Evolutionary conservation across 768 basidiomycete species (phyloP).

Genomic region (Astraeus odoratus): DNA sequence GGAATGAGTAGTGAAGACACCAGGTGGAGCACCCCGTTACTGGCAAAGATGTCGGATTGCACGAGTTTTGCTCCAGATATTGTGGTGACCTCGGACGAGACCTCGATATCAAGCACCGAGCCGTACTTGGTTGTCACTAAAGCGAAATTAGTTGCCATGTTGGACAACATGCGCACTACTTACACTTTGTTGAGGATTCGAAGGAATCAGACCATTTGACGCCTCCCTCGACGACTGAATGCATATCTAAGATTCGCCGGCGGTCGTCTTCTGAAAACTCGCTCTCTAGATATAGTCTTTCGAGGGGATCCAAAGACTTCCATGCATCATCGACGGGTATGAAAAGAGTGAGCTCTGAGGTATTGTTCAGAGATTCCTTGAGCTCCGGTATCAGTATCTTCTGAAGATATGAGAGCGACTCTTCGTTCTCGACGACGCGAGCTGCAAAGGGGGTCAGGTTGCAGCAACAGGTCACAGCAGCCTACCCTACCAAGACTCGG

Average conservation of each 20-base stretch:
- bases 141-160: slow-evolving; percentile 10
- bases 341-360: slow-evolving; percentile 79
- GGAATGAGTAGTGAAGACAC: slow-evolving; percentile 80
- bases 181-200: slow-evolving; percentile 43
- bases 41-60: slow-evolving; percentile 82
- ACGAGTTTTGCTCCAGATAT: slow-evolving; percentile 55
- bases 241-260: slow-evolving; percentile 69
- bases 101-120: slow-evolving; percentile 51
- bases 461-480: neutral
- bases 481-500: slow-evolving; percentile 56
- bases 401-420: slow-evolving; percentile 66
- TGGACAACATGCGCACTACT: slow-evolving; percentile 18
- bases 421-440: slow-evolving; percentile 48
- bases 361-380: slow-evolving; percentile 49
- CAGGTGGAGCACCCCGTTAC: slow-evolving; percentile 92
- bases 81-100: slow-evolving; percentile 45
- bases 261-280: slow-evolving; percentile 81
- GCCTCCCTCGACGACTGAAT: slow-evolving; percentile 49
- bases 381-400: slow-evolving; percentile 63
- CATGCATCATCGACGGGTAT: slow-evolving; percentile 84
- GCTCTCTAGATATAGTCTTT: slow-evolving; percentile 84
- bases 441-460: slow-evolving; percentile 34
- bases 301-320: slow-evolving; percentile 65
- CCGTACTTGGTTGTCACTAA: slow-evolving; percentile 70
- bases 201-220: slow-evolving; percentile 70